Percentiles rank a stretch among this genome's conserved stretches.
These are phyloP conservation scores for Thraustochytrium sp. DNA, from an alignment of 352 stramenopile species.

Conservation along the genomic window DNA sequence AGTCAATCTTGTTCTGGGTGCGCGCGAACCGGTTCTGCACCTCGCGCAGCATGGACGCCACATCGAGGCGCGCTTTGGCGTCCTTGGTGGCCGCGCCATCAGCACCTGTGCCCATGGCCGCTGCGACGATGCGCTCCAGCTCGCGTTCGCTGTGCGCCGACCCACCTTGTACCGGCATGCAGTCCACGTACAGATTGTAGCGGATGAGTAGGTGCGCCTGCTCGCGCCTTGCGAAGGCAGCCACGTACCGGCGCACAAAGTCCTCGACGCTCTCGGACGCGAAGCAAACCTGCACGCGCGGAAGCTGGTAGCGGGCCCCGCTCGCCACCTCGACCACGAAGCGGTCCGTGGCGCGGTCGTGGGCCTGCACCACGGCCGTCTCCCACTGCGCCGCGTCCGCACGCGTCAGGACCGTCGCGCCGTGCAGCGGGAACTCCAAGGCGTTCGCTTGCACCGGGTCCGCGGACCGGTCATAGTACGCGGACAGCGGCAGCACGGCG, in stretches of 20 bases:
- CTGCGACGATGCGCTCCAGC: constrained; percentile 53
- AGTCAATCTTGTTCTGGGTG: constrained; percentile 82
- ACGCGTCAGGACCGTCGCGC: neutral
- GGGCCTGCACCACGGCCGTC: neutral
- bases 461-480: constrained; percentile 2
- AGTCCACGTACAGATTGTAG: constrained; percentile 63
- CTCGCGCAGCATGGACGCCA: constrained; percentile 70
- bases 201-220: constrained; percentile 44
- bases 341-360: neutral
- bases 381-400: neutral
- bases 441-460: neutral
- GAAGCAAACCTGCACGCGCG: constrained; percentile 57
- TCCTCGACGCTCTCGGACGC: constrained; percentile 54
- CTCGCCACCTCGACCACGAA: neutral
- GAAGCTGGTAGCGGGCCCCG: neutral
- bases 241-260: constrained; percentile 54
- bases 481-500: constrained; percentile 5
- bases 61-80: constrained; percentile 50
- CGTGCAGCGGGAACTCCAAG: neutral
- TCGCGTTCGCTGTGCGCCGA: constrained; percentile 53
- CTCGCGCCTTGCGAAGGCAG: constrained; percentile 46
- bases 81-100: constrained; percentile 10
- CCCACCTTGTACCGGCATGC: constrained; percentile 57
- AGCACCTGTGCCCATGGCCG: constrained; percentile 48
- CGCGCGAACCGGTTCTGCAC: constrained; percentile 81